Base-by-base conservation (phyloP, 352 stramenopile species). In the Globisporangium splendens region DNA sequence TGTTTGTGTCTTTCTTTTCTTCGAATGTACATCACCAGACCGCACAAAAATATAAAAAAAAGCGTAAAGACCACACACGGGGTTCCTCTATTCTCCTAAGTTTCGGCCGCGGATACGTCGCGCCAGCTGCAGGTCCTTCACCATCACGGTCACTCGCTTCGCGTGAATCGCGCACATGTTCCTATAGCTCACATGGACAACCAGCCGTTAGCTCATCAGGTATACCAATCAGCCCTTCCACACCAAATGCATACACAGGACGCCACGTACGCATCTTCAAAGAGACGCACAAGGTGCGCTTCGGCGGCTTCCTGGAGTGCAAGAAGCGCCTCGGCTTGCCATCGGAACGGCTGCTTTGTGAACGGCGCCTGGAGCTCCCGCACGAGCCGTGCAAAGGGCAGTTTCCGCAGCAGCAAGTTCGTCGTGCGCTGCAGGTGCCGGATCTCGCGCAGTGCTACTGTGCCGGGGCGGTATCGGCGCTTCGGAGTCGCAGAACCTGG, bases 371-470 rank as follows among this genome's bases (percentile, higher is more conserved):
- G 89, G 65, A 98, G 93, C 70, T 98, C 93, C 14, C 92, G 80
- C 46, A 98, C 96, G 14, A 99, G 76, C 18, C 97, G 79, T 15
- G 96, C 95, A 70, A 99, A 99, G 28, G 97, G 97, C 41, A 99
- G 75, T 68, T 97, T 97, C 18, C 97, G 90, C 51, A 99, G 65
- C 47, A 99, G 72, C 52, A 99, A 77, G 57, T 98, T 94, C 0
- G 97, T 99, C 50, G 80, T 96, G 22, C 80, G 84, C 79, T 99
- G 97, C 69, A 98, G 96, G 50, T 89, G 72, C 12, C 97, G 83
- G 66, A 99, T 99, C 83, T 99, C 96, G 52, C 89, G 80, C 14
- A 99, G 76, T 6, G 95, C 96, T 14, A 65, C 50, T 58, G 94
- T 72, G 14, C 92, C 92, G 0, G 83, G 72, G 13, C 72, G 81